Conservation (phyloP, 768 basidiomycete genomes). For the Leccinum boreale region DNA sequence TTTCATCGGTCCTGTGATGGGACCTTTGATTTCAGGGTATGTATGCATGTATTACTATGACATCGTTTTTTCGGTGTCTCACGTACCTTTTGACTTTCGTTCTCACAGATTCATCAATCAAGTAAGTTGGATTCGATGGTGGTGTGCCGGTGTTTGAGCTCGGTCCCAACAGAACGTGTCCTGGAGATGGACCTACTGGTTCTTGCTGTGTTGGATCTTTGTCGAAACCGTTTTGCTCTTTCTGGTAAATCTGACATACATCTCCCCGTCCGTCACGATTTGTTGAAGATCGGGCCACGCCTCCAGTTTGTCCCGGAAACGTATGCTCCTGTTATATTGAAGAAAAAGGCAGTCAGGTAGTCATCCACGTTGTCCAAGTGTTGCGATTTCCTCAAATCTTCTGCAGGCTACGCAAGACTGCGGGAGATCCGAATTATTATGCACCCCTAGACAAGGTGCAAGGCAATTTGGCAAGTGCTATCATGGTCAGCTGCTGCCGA, state of each 20-base stretch:
- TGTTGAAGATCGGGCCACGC: neutral
- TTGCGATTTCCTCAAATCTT: neutral
- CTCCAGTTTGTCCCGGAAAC: conserved; percentile 69
- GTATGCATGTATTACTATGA: conserved; percentile 15
- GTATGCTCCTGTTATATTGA: conserved; percentile 57
- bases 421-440: conserved; percentile 51
- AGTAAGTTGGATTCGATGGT: conserved; percentile 29
- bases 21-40: conserved; percentile 59
- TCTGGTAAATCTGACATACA: conserved; percentile 35
- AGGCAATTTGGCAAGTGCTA: conserved; percentile 41
- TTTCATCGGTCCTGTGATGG: conserved; percentile 54
- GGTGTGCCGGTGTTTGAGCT: neutral
- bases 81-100: neutral
- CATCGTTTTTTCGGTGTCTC: neutral
- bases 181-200: conserved; percentile 80
- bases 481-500: conserved; percentile 58
- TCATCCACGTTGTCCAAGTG: neutral
- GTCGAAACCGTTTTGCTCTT: conserved; percentile 49
- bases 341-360: conserved; percentile 56
- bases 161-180: conserved; percentile 40
- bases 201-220: conserved; percentile 68
- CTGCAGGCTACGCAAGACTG: conserved; percentile 46
- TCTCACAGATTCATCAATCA: conserved; percentile 64
- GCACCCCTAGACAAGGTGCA: conserved; percentile 57
- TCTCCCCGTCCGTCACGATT: neutral